Evolutionary conservation across 768 basidiomycete species (phyloP).

Genomic region (Gloeopeniophorella convolvens): DNA sequence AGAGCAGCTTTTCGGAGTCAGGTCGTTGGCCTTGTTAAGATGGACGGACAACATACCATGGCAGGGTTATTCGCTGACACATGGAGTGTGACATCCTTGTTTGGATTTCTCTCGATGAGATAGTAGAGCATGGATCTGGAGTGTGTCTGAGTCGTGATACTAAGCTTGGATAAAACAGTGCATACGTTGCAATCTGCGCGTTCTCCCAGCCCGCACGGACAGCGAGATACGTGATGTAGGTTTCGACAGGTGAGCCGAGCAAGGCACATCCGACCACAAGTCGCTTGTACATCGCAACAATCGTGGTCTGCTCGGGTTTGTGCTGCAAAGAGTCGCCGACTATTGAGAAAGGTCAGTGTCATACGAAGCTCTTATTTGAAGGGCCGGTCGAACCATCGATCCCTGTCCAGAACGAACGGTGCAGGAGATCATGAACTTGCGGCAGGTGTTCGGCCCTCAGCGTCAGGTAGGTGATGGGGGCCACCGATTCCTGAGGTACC

Average conservation of each 20-base stretch:
- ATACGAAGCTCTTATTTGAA: not conserved
- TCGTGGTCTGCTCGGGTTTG: conserved; percentile 63
- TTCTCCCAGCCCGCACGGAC: conserved; percentile 81
- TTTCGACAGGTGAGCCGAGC: conserved; percentile 70
- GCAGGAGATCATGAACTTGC: conserved; percentile 68
- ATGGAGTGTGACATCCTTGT: conserved; percentile 74
- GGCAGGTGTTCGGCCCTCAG: conserved; percentile 52
- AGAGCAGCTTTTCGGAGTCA: conserved; percentile 48
- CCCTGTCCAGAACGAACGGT: conserved; percentile 68
- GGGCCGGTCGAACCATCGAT: conserved; percentile 50
- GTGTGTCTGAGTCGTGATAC: conserved; percentile 7
- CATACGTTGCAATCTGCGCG: conserved; percentile 67
- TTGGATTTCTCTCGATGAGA: conserved; percentile 62
- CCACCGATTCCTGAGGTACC: conserved; percentile 33
- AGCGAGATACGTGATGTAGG: conserved; percentile 77
- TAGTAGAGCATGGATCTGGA: conserved; percentile 71
- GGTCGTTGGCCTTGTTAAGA: not conserved
- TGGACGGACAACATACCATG: conserved; percentile 42
- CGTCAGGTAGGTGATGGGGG: conserved; percentile 58
- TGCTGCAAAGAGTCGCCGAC: conserved; percentile 67
- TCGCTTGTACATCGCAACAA: conserved; percentile 65
- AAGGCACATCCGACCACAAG: conserved; percentile 72
- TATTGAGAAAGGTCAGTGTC: conserved; percentile 26
- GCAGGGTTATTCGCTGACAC: conserved; percentile 79
- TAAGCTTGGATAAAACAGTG: conserved; percentile 3